Conservation (phyloP, 768 basidiomycete species). For the Pleurotus tuoliensis region DNA sequence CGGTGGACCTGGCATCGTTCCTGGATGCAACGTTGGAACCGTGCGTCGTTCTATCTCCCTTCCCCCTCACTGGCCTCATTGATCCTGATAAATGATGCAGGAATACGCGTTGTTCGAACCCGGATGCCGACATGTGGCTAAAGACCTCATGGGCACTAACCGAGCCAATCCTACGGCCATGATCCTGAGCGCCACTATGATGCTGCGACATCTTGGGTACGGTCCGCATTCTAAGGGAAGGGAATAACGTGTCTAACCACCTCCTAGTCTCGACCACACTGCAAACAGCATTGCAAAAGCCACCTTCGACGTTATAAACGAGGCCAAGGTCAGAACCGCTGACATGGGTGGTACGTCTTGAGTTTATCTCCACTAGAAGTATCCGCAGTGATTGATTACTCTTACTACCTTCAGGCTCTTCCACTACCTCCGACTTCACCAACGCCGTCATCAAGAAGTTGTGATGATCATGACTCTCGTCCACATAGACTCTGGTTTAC, state of each 20-base stretch:
- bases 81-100: conserved; percentile 27
- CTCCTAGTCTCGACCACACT: conserved; percentile 76
- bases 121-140: conserved; percentile 93
- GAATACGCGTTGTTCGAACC: conserved; percentile 99
- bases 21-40: conserved; percentile 95
- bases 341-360: conserved; percentile 85
- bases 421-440: conserved; percentile 95
- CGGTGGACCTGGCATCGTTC: conserved; percentile 96
- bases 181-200: conserved; percentile 96
- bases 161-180: conserved; percentile 97
- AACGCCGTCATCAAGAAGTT: conserved; percentile 84
- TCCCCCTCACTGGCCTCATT: not conserved
- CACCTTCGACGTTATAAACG: conserved; percentile 89
- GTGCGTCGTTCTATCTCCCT: conserved; percentile 34
- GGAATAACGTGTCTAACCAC: conserved; percentile 1
- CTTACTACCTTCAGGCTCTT: conserved; percentile 51
- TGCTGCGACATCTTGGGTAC: conserved; percentile 94
- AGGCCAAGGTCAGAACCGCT: conserved; percentile 83
- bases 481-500: not conserved
- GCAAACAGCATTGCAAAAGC: conserved; percentile 92
- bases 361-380: not conserved
- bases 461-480: conserved; percentile 18
- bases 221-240: conserved; percentile 19
- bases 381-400: not conserved
- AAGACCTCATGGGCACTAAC: conserved; percentile 95